Evolutionary conservation across 495 filamentous ascomycete genomes (phyloP).

Genomic region (Xylaria longipes): DNA sequence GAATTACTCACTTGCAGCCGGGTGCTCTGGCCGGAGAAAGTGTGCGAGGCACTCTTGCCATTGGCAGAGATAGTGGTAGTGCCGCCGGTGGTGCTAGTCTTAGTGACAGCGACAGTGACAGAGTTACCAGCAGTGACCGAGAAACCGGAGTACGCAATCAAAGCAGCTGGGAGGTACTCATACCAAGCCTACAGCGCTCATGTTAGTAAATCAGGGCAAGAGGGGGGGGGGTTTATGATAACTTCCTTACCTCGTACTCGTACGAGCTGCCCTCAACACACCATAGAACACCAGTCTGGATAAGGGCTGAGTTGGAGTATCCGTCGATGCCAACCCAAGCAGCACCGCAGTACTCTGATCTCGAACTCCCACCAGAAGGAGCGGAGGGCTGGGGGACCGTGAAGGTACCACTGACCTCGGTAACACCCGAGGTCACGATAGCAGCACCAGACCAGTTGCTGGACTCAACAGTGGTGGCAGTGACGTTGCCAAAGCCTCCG

Average conservation of each 20-base stretch:
- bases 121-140: conserved; percentile 16
- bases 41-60: conserved; percentile 18
- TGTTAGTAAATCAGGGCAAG: background rate
- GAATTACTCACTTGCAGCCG: conserved; percentile 13
- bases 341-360: conserved; percentile 9
- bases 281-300: conserved; percentile 22
- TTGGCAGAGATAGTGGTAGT: conserved; percentile 17
- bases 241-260: conserved; percentile 13
- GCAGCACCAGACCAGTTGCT: conserved; percentile 17
- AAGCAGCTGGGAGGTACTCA: conserved; percentile 18
- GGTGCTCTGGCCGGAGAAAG: conserved; percentile 21
- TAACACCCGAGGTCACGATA: conserved; percentile 21
- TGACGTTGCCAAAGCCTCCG: conserved; percentile 8
- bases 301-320: conserved; percentile 13
- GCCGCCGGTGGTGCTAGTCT: conserved; percentile 15
- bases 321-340: conserved; percentile 19
- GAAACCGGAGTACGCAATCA: conserved; percentile 19
- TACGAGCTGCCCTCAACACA: conserved; percentile 8
- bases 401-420: conserved; percentile 16
- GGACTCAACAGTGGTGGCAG: conserved; percentile 11
- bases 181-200: conserved; percentile 10
- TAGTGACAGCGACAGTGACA: conserved; percentile 16
- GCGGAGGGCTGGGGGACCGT: conserved; percentile 2
- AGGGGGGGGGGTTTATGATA: background rate
- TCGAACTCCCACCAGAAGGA: conserved; percentile 15